A percentile compares a stretch with the other conserved stretches of the same genome.
phyloP scores from a whole-genome alignment of 805 yeast genomes.

The Suhomyces canberraensis region DNA sequence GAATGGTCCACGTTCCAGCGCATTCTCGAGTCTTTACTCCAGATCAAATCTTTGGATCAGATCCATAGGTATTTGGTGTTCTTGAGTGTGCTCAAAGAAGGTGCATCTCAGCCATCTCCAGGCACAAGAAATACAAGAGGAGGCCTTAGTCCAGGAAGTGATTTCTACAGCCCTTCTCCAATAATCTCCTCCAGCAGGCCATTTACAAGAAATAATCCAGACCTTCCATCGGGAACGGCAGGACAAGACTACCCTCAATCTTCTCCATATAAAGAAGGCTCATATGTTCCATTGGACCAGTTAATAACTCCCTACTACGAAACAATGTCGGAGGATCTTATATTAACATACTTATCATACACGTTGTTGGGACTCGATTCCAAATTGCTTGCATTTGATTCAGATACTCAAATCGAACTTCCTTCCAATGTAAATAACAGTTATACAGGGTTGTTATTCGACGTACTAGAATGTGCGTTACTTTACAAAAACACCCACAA shows the following conservation, averaged over 20 bases:
- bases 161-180: constrained; percentile 1
- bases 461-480: constrained; percentile 69
- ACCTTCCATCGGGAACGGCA: background rate
- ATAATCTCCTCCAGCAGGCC: background rate
- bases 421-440: constrained; percentile 57
- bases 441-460: constrained; percentile 51
- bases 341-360: constrained; percentile 38
- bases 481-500: constrained; percentile 49
- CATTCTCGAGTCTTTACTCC: constrained; percentile 27
- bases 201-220: constrained; percentile 1
- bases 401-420: constrained; percentile 32
- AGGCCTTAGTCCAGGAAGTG: constrained; percentile 1
- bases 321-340: constrained; percentile 24
- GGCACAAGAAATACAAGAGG: constrained; percentile 1
- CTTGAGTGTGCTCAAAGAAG: constrained; percentile 15
- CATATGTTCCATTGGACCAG: constrained; percentile 7
- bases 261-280: constrained; percentile 11
- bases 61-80: constrained; percentile 34
- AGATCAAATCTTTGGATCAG: constrained; percentile 26
- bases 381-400: constrained; percentile 45
- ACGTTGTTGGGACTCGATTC: constrained; percentile 64
- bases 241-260: constrained; percentile 6
- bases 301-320: constrained; percentile 27
- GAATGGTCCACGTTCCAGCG: constrained; percentile 36
- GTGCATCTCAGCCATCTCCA: constrained; percentile 7